Percentiles rank a stretch among this genome's conserved stretches.
Evolutionary conservation across 495 filamentous ascomycete species (phyloP).

Genomic region (Pyrenula massariospora): DNA sequence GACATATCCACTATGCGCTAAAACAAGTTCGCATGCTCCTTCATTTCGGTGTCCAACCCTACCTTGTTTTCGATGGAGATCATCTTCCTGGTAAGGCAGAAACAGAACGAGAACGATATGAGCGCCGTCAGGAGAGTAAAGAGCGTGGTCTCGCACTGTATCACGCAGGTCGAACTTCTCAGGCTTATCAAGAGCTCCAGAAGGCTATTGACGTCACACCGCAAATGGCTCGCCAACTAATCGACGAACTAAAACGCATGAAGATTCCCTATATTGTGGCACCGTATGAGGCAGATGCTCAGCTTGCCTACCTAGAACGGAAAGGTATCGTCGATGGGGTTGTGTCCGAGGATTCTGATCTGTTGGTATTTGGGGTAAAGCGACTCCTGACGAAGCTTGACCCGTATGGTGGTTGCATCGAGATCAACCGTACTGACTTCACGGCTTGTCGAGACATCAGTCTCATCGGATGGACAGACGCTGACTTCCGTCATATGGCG

Average conservation of each 20-base stretch:
- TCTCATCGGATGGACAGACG: constrained; percentile 82
- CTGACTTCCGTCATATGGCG: constrained; percentile 87
- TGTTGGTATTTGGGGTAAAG: constrained; percentile 89
- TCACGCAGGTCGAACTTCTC: constrained; percentile 61
- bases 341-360: constrained; percentile 91
- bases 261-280: constrained; percentile 84
- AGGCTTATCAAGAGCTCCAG: constrained; percentile 79
- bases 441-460: constrained; percentile 78
- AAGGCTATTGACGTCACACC: constrained; percentile 96
- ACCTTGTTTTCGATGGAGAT: constrained; percentile 92
- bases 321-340: constrained; percentile 75
- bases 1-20: constrained; percentile 87
- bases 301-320: constrained; percentile 85
- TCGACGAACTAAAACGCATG: constrained; percentile 76
- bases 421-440: constrained; percentile 81
- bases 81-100: constrained; percentile 88
- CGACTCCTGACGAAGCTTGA: constrained; percentile 88
- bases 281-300: constrained; percentile 94
- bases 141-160: constrained; percentile 67
- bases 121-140: constrained; percentile 61
- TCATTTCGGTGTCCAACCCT: constrained; percentile 85
- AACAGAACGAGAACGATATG: constrained; percentile 66
- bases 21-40: constrained; percentile 84
- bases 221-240: constrained; percentile 83
- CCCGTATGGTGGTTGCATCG: constrained; percentile 82